Percentiles rank a stretch among this genome's conserved stretches.
These are phyloP conservation scores for Aaosphaeria arxii DNA, from an alignment of 2,329 filamentous ascomycete species.

Conservation along the genomic window DNA sequence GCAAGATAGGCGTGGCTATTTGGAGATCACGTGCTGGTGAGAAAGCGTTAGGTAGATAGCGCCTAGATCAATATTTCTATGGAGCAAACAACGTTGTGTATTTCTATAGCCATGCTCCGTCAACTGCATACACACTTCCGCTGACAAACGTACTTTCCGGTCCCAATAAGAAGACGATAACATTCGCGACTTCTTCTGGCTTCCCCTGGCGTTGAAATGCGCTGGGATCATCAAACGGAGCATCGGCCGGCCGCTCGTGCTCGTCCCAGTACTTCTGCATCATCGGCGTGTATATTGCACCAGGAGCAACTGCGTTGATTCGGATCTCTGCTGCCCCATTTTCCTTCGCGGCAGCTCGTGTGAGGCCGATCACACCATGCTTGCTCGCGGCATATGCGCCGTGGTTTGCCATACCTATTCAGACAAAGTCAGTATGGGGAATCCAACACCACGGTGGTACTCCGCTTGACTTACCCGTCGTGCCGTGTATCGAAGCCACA, in stretches of 20 bases:
- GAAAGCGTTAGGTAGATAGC: no score
- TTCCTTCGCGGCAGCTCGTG: conserved; percentile 39
- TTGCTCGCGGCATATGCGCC: conserved; percentile 38
- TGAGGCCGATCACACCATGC: conserved; percentile 41
- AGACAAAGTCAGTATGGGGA: no score
- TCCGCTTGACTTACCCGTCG: conserved; percentile 23
- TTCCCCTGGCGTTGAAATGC: conserved; percentile 14
- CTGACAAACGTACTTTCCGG: conserved; percentile 46
- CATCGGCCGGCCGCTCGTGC: neutral
- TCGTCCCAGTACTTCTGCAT: neutral
- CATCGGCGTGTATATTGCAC: neutral
- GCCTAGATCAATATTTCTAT: no score
- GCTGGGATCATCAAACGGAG: neutral
- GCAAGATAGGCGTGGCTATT: no score
- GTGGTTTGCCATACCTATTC: conserved; percentile 40
- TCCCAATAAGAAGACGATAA: conserved; percentile 45
- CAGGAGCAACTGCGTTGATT: conserved; percentile 14
- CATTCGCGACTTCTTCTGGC: conserved; percentile 36
- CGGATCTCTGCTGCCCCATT: conserved; percentile 37
- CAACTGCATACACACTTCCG: conserved; percentile 41
- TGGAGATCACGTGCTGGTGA: no score
- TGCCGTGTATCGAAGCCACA: conserved; percentile 48
- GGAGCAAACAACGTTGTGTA: no score
- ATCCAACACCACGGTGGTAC: no score
- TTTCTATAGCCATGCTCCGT: conserved; percentile 46